These are phyloP conservation scores for Penicillium manginii DNA, from an alignment of 495 filamentous ascomycete species.

Conservation along the genomic window DNA sequence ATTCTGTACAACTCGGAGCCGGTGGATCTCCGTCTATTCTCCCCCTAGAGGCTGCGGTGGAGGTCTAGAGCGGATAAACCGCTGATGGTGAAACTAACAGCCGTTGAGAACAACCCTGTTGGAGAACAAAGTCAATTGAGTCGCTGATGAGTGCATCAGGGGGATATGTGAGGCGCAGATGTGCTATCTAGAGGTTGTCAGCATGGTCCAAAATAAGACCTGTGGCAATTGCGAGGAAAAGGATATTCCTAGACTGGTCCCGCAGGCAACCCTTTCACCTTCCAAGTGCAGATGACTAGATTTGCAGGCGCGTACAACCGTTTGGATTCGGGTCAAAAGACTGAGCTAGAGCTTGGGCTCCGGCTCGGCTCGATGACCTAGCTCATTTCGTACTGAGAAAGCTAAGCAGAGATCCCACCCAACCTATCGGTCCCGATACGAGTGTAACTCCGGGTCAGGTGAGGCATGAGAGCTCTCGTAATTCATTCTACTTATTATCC, in stretches of 20 bases:
- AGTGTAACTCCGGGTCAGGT: constrained; percentile 10
- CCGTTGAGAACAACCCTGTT: constrained; percentile 6
- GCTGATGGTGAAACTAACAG: not conserved
- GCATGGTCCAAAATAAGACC: constrained; percentile 9
- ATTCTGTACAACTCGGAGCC: constrained; percentile 26
- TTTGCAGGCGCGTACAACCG: constrained; percentile 24
- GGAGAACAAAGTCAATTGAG: not conserved
- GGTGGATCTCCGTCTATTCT: constrained; percentile 1
- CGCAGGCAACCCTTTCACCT: not conserved
- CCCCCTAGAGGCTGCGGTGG: too few species aligned
- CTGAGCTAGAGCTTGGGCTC: not conserved
- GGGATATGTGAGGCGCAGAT: not conserved
- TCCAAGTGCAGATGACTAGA: constrained; percentile 22
- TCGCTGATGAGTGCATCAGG: not conserved
- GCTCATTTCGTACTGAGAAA: constrained; percentile 4
- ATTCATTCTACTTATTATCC: not conserved
- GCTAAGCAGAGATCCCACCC: constrained; percentile 6
- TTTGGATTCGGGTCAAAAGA: constrained; percentile 5
- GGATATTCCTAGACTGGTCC: constrained; percentile 7
- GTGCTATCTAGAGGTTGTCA: constrained; percentile 16
- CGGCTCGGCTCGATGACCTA: constrained; percentile 12
- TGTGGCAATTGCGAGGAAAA: constrained; percentile 12
- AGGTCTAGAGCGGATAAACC: constrained; percentile 1
- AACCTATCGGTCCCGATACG: not conserved
- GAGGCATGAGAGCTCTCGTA: not conserved